Base-by-base conservation (phyloP, 148 eudicot genomes). In the Arbutus unedo region DNA sequence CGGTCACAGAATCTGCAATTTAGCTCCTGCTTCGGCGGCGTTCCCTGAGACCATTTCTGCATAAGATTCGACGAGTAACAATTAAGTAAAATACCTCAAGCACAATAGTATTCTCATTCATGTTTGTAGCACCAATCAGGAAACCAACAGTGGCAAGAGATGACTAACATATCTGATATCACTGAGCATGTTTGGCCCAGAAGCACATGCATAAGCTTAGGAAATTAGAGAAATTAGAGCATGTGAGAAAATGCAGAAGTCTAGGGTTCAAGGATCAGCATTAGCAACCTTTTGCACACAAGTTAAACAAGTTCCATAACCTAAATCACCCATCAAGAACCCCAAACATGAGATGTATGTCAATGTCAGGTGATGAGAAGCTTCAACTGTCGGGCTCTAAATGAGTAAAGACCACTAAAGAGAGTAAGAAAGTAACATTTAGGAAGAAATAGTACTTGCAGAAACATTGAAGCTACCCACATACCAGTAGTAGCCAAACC, bases 11-110 rank as follows among this genome's bases (percentile, higher is more conserved):
- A 48, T 64, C 51, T 59, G 81, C 84, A 48, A 55, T 84, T 91
- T 85, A 92, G 87, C 99, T 94, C 91, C 99, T 94, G 97, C 98
- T 94, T 51, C 98, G 87, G 81, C 97, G 95, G 43, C 98, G 88
- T 13, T 96, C 98, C 87, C 92, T 90, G 60, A 86, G 79, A 43
- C 99, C 98, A 86, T 92, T 93, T 73, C 98, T 94, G 91, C 88
- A 87, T 66, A 23, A 54, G 48, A 51, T 15, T 53, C 23, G 51
- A 68, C 0, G 76, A 67, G 47, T 47, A 83, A 55, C 53, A 64
- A 77, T 66, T 83, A 23, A 83, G 74, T 9, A 4, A 21, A 62
- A 71, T 2, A 53, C 6, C 13, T 59, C 19, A 8, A 73, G 15
- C 41, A 48, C 21, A 8, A 13, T 18, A 16, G 31, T 4, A 21